phyloP scores from a whole-genome alignment of 306 rosid genomes.

The Abrus precatorius region DNA sequence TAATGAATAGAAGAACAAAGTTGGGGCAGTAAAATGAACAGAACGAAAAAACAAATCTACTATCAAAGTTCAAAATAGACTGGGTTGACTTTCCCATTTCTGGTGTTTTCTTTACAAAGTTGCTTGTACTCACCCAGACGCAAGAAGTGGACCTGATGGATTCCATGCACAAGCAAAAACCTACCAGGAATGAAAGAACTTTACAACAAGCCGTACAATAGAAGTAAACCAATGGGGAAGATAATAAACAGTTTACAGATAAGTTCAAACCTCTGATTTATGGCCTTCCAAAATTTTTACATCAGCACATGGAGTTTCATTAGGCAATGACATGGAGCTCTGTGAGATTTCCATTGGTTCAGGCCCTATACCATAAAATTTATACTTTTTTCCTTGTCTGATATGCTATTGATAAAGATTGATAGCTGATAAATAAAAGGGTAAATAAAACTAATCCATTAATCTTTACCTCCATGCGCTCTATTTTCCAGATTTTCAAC shows the following conservation, averaged over 20 bases:
- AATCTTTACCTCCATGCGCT: slow-evolving; percentile 51
- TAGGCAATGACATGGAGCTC: slow-evolving; percentile 40
- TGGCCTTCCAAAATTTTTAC: slow-evolving; percentile 73
- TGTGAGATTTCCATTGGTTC: slow-evolving; percentile 76
- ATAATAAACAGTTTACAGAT: slow-evolving; percentile 16
- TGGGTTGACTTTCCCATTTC: background rate
- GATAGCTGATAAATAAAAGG: background rate
- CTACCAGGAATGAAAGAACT: slow-evolving; percentile 46
- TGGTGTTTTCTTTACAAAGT: background rate
- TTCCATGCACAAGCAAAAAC: slow-evolving; percentile 86
- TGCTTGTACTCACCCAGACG: slow-evolving; percentile 69
- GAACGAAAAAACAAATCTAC: background rate
- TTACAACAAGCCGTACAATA: background rate
- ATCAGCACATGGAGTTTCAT: slow-evolving; percentile 56
- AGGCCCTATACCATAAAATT: slow-evolving; percentile 54
- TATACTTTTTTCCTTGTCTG: background rate
- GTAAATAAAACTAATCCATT: background rate
- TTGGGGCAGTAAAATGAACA: background rate
- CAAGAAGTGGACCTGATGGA: slow-evolving; percentile 74
- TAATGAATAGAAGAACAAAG: slow-evolving; percentile 4
- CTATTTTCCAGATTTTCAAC: slow-evolving; percentile 56
- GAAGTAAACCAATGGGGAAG: background rate
- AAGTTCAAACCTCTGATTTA: slow-evolving; percentile 66
- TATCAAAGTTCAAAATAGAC: slow-evolving; percentile 2
- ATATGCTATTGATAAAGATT: slow-evolving; percentile 6